Evolutionary conservation across 345 rosid species (phyloP), one percentile per base, ranked within the genome.

Genomic region (Kandelia obovata): DNA sequence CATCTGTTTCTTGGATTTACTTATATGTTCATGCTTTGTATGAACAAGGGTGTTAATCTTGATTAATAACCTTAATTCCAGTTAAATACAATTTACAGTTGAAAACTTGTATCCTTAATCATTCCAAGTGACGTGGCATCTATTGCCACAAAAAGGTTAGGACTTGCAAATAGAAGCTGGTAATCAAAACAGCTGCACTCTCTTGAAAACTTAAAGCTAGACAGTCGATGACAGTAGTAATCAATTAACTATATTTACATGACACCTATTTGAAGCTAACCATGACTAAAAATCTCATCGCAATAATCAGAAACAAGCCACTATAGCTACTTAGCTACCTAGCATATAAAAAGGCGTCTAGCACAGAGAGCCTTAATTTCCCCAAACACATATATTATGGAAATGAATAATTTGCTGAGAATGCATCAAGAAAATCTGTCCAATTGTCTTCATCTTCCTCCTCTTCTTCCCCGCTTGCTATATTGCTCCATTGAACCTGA

Each of bases 401-500:
- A 27, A 56, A 3, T 56, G 28, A 56, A 21, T 25, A 77, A 82
- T 80, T 84, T 31, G 87, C 64, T 2, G 88, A 83, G 69, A 87
- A 77, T 53, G 90, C 82, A 77, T 87, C 82, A 61, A 93, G 82
- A 78, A 84, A 86, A 64, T 84, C 76, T 58, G 75, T 73, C 96
- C 96, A 92, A 66, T 78, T 79, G 35, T 89, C 87, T 2, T 81
- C 85, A 47, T 88, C 86, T n/a, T 87, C 92, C 43, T 83, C 80
- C 37, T 82, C 90, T 31, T 84, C 85, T 55, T 76, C 90, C 17
- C 70, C 79, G 10, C 68, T 69, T 10, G 67, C 39, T 27, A 27
- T 72, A 16, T 72, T 77, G 37, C 49, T 79, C 87, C 89, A 83
- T 49, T 79, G 81, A 65, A 62, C 81, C 55, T 78, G 86, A 46